phyloP scores from a whole-genome alignment of 176 grass and related monocot genomes.

The Hyparrhenia diplandra region DNA sequence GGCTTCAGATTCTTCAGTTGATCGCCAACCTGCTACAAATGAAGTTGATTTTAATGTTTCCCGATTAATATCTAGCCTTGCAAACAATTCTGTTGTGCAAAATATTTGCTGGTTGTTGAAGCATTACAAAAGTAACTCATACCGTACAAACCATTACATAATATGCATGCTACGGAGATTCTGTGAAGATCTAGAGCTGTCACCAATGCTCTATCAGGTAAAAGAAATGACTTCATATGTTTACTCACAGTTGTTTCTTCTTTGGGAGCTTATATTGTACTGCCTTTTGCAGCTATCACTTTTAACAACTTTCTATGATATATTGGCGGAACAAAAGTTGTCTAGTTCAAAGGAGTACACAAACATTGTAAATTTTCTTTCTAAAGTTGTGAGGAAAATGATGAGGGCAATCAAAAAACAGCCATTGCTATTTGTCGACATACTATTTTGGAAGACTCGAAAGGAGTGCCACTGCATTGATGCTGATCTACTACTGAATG shows the following conservation, averaged over 20 bases:
- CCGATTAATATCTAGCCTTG: slow-evolving; percentile 62
- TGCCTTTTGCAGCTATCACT: slow-evolving; percentile 75
- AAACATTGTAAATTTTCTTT: slow-evolving; percentile 85
- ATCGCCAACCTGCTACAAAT: slow-evolving; percentile 66
- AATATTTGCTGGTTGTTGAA: slow-evolving; percentile 96
- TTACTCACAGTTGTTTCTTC: slow-evolving; percentile 4
- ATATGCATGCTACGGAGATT: slow-evolving; percentile 90
- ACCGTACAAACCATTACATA: slow-evolving; percentile 87
- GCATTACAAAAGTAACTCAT: slow-evolving; percentile 83
- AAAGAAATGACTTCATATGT: slow-evolving; percentile 14
- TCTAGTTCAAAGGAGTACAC: slow-evolving; percentile 65
- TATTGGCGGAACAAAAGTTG: slow-evolving; percentile 73
- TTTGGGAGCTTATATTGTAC: slow-evolving; percentile 13
- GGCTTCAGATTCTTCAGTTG: slow-evolving; percentile 67
- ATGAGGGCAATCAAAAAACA: slow-evolving; percentile 76
- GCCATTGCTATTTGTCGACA: slow-evolving; percentile 84
- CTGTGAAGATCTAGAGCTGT: slow-evolving; percentile 84
- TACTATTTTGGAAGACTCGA: slow-evolving; percentile 92
- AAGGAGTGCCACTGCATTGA: slow-evolving; percentile 90
- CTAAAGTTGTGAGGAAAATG: slow-evolving; percentile 89
- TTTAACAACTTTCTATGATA: slow-evolving; percentile 77
- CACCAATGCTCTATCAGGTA: slow-evolving; percentile 98
- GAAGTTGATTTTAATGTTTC: slow-evolving; percentile 92
- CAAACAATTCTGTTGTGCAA: slow-evolving; percentile 81
- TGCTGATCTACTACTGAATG: slow-evolving; percentile 61